Evolutionary conservation across 1,284 basidiomycete species (phyloP), one percentile per base, ranked within the genome.

Genomic region (Tilletiaria anomala): DNA sequence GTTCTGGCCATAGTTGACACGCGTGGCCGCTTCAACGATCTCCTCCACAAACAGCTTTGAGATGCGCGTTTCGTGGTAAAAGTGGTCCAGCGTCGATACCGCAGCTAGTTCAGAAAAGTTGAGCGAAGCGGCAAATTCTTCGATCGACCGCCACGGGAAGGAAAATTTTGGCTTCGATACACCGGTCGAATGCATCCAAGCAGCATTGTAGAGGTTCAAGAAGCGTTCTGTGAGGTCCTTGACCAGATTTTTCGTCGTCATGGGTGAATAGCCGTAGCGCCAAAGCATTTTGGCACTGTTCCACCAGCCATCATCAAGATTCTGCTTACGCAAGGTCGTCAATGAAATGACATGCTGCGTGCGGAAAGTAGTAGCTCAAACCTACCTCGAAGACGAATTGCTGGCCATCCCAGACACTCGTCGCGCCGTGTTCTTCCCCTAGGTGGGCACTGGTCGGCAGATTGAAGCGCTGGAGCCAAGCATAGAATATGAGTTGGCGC

Each of bases 1-100:
- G 58, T 88, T 77, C 73, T 65, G 62, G 2, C 59, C 84, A 59
- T 89, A 89, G 67, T 94, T 96, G 35, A 88, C 84, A 15, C 87
- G 74, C 6, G 84, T 85, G 3, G 79, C 78, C 2, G 78, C 81
- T 48, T 86, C 84, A 37, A 89, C 73, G 39, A 93, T 69, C 69
- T 97, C 91, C 32, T 73, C 71, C 5, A 77, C 8, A 29, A 29
- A 29, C 10, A 29, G 26, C 26, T 29, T 29, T 8, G n/a, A n/a
- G n/a, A n/a, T 53, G 8, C 58, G 34, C 2, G 51, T 42, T 3
- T 43, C 37, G 5, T 45, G 42, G 35, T 45, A 45, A 44, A 53
- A 54, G 40, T 55, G 56, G 17, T 48, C 40, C 76, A 71, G 21
- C n/a, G n/a, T n/a, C n/a, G n/a, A n/a, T n/a, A n/a, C n/a, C n/a